These are phyloP conservation scores for Aspergillus fructus DNA, from an alignment of 2,329 filamentous ascomycete genomes.

Conservation along the genomic window DNA sequence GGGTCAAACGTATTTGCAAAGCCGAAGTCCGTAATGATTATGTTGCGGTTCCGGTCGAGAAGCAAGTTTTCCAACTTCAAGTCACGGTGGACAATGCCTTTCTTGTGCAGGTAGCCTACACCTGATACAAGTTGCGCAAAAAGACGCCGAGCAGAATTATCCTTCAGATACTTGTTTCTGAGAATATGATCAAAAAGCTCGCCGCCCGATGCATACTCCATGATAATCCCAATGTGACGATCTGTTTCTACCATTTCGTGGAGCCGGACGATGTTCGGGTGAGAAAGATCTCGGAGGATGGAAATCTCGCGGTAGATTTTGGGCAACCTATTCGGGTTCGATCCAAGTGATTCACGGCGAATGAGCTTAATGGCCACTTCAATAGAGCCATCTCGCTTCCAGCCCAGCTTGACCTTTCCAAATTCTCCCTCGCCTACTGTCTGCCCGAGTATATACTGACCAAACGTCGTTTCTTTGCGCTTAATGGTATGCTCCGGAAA, in stretches of 20 bases:
- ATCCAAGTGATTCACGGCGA: slow-evolving; percentile 82
- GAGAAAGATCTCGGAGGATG: slow-evolving; percentile 81
- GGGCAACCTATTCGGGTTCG: slow-evolving; percentile 82
- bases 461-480: slow-evolving; percentile 81
- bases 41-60: slow-evolving; percentile 93
- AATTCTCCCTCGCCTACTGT: slow-evolving; percentile 98
- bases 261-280: slow-evolving; percentile 93
- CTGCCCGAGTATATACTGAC: slow-evolving; percentile 92
- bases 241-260: slow-evolving; percentile 99
- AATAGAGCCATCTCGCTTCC: slow-evolving; percentile 92
- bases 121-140: slow-evolving; percentile 96
- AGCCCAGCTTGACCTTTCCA: slow-evolving; percentile 96
- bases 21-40: slow-evolving; percentile 99
- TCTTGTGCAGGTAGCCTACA: slow-evolving; percentile 96
- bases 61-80: slow-evolving; percentile 94
- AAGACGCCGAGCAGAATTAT: slow-evolving; percentile 81
- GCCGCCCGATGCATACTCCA: slow-evolving; percentile 96
- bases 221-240: slow-evolving; percentile 93
- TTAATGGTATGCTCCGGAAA: slow-evolving; percentile 60
- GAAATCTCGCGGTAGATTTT: slow-evolving; percentile 98
- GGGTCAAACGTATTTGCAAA: slow-evolving; percentile 98
- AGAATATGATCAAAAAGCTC: slow-evolving; percentile 98
- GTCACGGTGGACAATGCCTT: slow-evolving; percentile 96
- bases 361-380: slow-evolving; percentile 98
- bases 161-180: slow-evolving; percentile 94